Percentiles rank a stretch among this genome's conserved stretches.
Evolutionary conservation across 495 filamentous ascomycete species (phyloP).

Genomic region (Aspergillus egyptiacus): DNA sequence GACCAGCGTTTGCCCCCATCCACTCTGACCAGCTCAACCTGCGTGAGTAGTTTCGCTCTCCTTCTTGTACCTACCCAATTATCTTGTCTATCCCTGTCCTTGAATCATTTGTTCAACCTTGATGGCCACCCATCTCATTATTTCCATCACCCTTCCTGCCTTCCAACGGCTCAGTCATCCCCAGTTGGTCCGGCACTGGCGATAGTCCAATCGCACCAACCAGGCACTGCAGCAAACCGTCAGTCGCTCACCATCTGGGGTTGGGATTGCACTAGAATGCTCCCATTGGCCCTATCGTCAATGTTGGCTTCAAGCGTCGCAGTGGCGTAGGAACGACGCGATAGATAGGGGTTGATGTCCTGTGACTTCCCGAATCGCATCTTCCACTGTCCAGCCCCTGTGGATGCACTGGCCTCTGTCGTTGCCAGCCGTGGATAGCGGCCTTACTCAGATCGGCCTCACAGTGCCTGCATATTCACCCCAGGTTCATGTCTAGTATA

Average conservation of each 20-base stretch:
- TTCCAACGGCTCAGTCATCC: conserved; percentile 4
- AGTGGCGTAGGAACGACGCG: conserved; percentile 26
- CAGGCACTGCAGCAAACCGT: neutral
- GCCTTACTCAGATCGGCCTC: conserved; percentile 4
- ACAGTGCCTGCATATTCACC: neutral
- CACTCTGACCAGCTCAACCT: neutral
- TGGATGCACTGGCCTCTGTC: conserved; percentile 17
- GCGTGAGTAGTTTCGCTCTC: neutral
- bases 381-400: conserved; percentile 9
- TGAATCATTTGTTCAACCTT: neutral
- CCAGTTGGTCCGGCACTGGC: conserved; percentile 6
- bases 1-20: neutral
- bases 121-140: neutral
- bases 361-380: conserved; percentile 37
- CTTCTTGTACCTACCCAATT: neutral
- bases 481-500: conserved; percentile 1
- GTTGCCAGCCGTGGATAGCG: conserved; percentile 12
- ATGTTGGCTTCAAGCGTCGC: conserved; percentile 18
- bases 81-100: neutral
- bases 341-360: conserved; percentile 25
- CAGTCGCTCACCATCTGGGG: conserved; percentile 3
- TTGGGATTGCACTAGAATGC: conserved; percentile 16
- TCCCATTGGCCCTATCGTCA: conserved; percentile 21
- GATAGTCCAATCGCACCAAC: conserved; percentile 2
- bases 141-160: neutral